Evolutionary conservation across 192 early-diverging fungal species (phyloP).

Genomic region (Piromyces finnis): DNA sequence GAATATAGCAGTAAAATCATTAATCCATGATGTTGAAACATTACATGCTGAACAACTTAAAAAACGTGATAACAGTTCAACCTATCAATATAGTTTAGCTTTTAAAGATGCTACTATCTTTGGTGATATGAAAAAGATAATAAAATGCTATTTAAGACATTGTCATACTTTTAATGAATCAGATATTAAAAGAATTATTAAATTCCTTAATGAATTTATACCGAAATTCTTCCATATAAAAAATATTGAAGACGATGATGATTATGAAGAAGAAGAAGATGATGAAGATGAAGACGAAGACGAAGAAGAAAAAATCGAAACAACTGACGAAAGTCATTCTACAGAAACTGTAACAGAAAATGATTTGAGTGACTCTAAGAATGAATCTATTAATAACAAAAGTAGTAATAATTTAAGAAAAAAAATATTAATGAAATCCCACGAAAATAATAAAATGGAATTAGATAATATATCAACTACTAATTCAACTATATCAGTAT

Average conservation of each 20-base stretch:
- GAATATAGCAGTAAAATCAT: conserved; percentile 50
- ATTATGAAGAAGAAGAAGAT: neutral
- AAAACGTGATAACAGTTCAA: conserved; percentile 4
- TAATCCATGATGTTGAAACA: conserved; percentile 72
- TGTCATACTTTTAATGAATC: neutral
- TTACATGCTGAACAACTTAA: conserved; percentile 66
- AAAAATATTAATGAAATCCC: neutral
- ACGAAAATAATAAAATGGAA: neutral
- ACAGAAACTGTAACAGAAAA: neutral
- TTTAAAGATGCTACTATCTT: neutral
- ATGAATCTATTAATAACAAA: neutral
- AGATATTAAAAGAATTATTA: neutral
- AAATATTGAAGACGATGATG: neutral
- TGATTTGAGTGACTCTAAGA: neutral
- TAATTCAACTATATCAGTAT: neutral
- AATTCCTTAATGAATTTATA: neutral
- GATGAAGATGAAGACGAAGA: neutral
- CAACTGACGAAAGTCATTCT: neutral
- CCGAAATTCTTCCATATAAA: neutral
- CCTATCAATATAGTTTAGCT: neutral
- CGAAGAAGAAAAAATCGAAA: neutral
- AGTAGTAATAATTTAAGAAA: neutral
- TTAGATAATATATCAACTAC: neutral
- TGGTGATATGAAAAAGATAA: neutral
- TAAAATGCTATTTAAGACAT: neutral